These are phyloP conservation scores for Pyrus hybrid DNA, from an alignment of 331 rosid genomes.

Conservation along the genomic window DNA sequence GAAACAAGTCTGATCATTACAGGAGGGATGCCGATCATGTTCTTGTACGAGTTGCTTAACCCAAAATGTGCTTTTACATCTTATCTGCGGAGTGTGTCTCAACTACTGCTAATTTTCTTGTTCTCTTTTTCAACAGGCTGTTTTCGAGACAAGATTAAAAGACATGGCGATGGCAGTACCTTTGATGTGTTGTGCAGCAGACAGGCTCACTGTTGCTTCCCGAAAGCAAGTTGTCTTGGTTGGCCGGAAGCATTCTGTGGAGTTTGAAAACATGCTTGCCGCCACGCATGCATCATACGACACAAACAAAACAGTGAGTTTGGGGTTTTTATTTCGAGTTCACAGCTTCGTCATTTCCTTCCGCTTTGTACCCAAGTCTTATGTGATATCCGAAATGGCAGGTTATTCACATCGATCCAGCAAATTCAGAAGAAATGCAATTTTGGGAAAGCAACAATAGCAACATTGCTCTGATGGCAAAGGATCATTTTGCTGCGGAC, in stretches of 20 bases:
- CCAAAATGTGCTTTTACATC: neutral
- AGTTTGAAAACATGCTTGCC: slow-evolving; percentile 61
- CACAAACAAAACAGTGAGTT: slow-evolving; percentile 71
- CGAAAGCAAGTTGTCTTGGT: slow-evolving; percentile 73
- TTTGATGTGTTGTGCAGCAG: slow-evolving; percentile 86
- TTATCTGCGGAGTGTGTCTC: neutral
- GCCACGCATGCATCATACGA: slow-evolving; percentile 66
- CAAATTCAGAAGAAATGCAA: slow-evolving; percentile 46
- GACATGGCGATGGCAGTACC: slow-evolving; percentile 89
- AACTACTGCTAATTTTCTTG: neutral
- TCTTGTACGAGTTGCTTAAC: slow-evolving; percentile 41
- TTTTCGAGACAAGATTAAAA: slow-evolving; percentile 65
- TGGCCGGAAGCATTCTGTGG: slow-evolving; percentile 41
- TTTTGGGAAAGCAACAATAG: slow-evolving; percentile 80
- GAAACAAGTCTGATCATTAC: slow-evolving; percentile 50
- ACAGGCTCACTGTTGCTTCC: slow-evolving; percentile 55
- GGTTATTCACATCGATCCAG: slow-evolving; percentile 79
- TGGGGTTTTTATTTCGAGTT: neutral
- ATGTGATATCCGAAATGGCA: slow-evolving; percentile 11
- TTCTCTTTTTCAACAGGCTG: slow-evolving; percentile 49
- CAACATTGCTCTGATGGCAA: slow-evolving; percentile 64
- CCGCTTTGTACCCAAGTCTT: neutral
- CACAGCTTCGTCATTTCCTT: no score
- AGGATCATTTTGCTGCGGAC: slow-evolving; percentile 33
- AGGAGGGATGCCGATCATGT: slow-evolving; percentile 69